These are phyloP conservation scores for Rhododendron williamsianum DNA, from an alignment of 148 eudicot species.

Conservation along the genomic window DNA sequence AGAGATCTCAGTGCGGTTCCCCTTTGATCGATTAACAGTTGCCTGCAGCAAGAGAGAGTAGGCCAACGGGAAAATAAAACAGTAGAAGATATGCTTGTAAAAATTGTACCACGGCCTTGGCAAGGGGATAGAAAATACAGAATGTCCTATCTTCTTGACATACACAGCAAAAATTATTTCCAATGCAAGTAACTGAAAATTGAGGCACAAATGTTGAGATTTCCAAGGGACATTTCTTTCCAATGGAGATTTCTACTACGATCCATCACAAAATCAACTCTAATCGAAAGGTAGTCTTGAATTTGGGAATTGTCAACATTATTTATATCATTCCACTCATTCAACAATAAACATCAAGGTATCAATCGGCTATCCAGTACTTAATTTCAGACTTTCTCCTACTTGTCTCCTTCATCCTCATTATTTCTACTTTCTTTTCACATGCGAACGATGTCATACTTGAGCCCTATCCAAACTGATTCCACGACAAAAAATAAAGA, in stretches of 20 bases:
- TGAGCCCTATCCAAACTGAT: neutral
- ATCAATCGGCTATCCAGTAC: no score
- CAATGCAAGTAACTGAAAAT: neutral
- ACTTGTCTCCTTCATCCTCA: neutral
- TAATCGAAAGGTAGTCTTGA: neutral
- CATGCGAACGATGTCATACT: neutral
- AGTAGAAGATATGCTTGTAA: neutral
- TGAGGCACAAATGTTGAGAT: neutral
- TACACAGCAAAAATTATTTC: neutral
- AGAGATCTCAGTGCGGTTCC: constrained; percentile 82
- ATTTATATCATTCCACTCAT: neutral
- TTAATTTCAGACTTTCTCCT: neutral
- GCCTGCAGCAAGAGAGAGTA: constrained; percentile 39
- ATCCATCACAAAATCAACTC: neutral
- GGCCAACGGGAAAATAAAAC: neutral
- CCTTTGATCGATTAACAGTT: constrained; percentile 88
- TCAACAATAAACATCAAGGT: neutral
- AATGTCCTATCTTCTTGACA: neutral
- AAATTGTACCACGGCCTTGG: neutral
- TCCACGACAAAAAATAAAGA: neutral
- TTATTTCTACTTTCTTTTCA: neutral
- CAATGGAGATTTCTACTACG: neutral
- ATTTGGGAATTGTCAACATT: neutral
- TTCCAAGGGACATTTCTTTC: neutral
- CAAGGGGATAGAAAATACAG: neutral